Percentiles rank a stretch among this genome's conserved stretches.
phyloP scores from a whole-genome alignment of 2,329 filamentous ascomycete genomes.

The Aspergillus sp. region DNA sequence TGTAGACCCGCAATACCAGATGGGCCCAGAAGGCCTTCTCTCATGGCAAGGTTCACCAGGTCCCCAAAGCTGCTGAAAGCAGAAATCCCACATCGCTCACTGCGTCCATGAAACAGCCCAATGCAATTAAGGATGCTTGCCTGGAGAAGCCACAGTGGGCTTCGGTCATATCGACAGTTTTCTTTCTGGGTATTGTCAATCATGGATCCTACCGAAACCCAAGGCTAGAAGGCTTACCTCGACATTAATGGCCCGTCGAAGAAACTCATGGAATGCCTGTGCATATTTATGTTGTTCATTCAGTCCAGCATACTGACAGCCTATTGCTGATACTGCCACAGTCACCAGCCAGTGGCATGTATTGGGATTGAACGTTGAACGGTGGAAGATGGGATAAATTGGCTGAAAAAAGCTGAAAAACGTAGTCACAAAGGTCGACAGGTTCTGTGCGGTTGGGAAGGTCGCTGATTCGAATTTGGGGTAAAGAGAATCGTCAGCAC shows the following conservation, averaged over 20 bases:
- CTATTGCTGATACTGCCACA: conserved; percentile 40
- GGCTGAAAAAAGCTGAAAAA: conserved; percentile 41
- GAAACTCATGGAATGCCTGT: conserved; percentile 41
- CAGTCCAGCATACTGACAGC: conserved; percentile 34
- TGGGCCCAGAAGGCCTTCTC: conserved; percentile 21
- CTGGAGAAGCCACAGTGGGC: conserved; percentile 29
- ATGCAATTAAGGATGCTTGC: conserved; percentile 31
- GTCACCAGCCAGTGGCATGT: conserved; percentile 39
- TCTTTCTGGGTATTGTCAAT: conserved; percentile 22
- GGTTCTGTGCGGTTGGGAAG: conserved; percentile 25
- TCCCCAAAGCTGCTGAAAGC: conserved; percentile 27
- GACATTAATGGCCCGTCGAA: conserved; percentile 36
- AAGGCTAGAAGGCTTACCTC: conserved; percentile 24
- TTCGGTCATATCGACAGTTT: conserved; percentile 11
- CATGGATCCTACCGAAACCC: too few species aligned
- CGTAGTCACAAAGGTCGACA: conserved; percentile 31
- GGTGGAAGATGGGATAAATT: conserved; percentile 41
- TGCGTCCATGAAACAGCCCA: conserved; percentile 27
- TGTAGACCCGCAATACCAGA: conserved; percentile 9
- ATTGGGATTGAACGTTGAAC: conserved; percentile 35
- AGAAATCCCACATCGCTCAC: conserved; percentile 21
- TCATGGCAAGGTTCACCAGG: conserved; percentile 22
- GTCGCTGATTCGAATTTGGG: conserved; percentile 27
- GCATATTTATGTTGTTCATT: conserved; percentile 26
- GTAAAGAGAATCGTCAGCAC: conserved; percentile 28